Conservation (phyloP, 176 grass and related monocot genomes). For the Otatea glauca region DNA sequence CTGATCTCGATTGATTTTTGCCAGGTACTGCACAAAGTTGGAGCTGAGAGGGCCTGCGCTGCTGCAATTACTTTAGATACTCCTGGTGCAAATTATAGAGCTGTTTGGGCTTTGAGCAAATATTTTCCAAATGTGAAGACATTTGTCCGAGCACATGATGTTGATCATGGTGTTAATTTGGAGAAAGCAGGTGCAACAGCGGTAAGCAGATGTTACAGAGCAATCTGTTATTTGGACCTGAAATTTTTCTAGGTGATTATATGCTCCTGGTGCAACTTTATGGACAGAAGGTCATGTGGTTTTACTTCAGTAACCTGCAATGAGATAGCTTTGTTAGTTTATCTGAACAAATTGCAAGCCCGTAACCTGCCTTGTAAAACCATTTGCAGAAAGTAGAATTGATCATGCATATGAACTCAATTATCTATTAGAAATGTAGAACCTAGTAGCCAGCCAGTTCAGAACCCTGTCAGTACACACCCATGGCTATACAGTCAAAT, state of each 20-base stretch:
- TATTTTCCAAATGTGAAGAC: constrained; percentile 97
- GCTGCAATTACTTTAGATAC: constrained; percentile 98
- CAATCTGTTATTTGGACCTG: not conserved
- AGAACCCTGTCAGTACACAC: not conserved
- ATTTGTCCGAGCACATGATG: constrained; percentile 97
- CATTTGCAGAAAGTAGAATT: not conserved
- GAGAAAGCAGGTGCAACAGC: constrained; percentile 96
- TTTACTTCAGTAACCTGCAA: not conserved
- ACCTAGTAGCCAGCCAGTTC: not conserved
- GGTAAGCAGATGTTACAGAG: constrained; percentile 60
- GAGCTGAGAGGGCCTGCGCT: constrained; percentile 95
- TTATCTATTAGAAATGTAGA: not conserved
- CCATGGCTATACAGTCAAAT: not conserved
- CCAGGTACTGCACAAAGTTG: constrained; percentile 98
- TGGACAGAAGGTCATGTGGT: not conserved
- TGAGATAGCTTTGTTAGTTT: constrained; percentile 14
- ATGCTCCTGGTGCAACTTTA: constrained; percentile 21
- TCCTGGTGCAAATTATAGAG: constrained; percentile 96
- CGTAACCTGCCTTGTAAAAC: constrained; percentile 29
- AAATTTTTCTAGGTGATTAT: not conserved
- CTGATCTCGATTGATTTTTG: constrained; percentile 27
- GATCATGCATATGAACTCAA: not conserved
- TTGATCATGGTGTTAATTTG: constrained; percentile 97
- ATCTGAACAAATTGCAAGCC: constrained; percentile 11
- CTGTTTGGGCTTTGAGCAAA: constrained; percentile 97